Conservation (phyloP, 208 protist genomes). For the Trypanosoma rangeli region DNA sequence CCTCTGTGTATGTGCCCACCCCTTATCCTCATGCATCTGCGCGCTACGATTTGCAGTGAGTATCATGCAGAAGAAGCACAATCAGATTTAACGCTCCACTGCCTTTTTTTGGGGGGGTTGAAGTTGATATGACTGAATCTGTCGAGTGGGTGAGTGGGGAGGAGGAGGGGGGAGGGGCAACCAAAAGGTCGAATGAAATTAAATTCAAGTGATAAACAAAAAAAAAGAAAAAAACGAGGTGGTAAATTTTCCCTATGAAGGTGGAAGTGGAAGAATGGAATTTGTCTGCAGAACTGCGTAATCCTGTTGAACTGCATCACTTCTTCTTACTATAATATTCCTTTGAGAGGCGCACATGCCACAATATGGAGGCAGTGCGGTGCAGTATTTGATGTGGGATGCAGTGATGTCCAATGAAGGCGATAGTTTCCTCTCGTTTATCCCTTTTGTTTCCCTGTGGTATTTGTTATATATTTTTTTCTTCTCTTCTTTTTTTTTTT, state of each 20-base stretch:
- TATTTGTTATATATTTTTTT: slow-evolving; percentile 25
- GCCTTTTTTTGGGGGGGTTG: background rate
- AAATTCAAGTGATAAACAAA: background rate
- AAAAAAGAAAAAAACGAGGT: background rate
- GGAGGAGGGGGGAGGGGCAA: too few species aligned
- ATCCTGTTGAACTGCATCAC: background rate
- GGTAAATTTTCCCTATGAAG: background rate
- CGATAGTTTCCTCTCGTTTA: background rate
- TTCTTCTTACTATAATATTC: background rate
- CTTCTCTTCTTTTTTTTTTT: slow-evolving; percentile 4
- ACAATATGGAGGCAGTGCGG: background rate
- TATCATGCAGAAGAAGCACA: background rate
- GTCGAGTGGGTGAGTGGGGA: background rate
- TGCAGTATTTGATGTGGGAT: background rate
- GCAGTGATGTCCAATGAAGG: background rate
- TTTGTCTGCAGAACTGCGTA: background rate
- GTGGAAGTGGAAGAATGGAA: background rate
- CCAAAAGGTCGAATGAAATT: background rate
- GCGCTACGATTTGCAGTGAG: background rate
- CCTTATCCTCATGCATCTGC: background rate
- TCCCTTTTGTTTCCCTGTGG: too few species aligned
- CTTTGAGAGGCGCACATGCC: background rate
- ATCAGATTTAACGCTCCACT: background rate
- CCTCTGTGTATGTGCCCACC: background rate
- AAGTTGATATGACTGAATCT: background rate